phyloP scores from a whole-genome alignment of 164 flowering plant species.

The Cinnamomum micranthum region DNA sequence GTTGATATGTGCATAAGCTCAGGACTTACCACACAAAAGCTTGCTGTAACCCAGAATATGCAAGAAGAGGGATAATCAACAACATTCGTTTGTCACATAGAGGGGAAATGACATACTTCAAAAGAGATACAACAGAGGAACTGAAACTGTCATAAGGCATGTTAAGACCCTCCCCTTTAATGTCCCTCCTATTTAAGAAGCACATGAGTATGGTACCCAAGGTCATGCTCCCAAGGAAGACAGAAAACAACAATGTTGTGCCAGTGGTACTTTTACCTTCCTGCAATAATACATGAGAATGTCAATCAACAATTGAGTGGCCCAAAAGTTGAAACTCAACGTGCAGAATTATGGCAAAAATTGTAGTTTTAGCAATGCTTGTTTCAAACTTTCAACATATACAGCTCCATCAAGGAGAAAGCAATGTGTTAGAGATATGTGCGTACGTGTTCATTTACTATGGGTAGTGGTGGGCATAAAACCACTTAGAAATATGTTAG shows the following conservation, averaged over 20 bases:
- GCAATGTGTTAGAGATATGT: too few species aligned
- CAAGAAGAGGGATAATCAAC: constrained; percentile 77
- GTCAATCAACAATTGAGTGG: neutral
- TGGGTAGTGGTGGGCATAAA: too few species aligned
- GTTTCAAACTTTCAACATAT: too few species aligned
- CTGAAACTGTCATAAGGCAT: constrained; percentile 33
- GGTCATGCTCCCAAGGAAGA: constrained; percentile 80
- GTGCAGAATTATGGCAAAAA: neutral
- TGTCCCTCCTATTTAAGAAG: constrained; percentile 56
- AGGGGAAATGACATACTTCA: constrained; percentile 44
- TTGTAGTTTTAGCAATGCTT: too few species aligned
- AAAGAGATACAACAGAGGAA: constrained; percentile 40
- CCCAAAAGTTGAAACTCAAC: neutral
- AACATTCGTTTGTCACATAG: constrained; percentile 61
- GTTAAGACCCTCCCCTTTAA: constrained; percentile 30
- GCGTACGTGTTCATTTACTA: too few species aligned
- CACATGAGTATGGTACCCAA: constrained; percentile 78
- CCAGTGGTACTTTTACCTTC: constrained; percentile 57
- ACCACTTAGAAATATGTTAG: too few species aligned
- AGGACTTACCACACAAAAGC: constrained; percentile 84
- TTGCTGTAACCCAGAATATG: constrained; percentile 94
- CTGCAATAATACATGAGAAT: constrained; percentile 34
- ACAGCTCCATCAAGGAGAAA: too few species aligned
- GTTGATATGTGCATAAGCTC: neutral
- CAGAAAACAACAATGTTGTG: constrained; percentile 61